Evolutionary conservation across 2,329 filamentous ascomycete species (phyloP), one percentile per base, ranked within the genome.

Genomic region (Cytospora piceae): DNA sequence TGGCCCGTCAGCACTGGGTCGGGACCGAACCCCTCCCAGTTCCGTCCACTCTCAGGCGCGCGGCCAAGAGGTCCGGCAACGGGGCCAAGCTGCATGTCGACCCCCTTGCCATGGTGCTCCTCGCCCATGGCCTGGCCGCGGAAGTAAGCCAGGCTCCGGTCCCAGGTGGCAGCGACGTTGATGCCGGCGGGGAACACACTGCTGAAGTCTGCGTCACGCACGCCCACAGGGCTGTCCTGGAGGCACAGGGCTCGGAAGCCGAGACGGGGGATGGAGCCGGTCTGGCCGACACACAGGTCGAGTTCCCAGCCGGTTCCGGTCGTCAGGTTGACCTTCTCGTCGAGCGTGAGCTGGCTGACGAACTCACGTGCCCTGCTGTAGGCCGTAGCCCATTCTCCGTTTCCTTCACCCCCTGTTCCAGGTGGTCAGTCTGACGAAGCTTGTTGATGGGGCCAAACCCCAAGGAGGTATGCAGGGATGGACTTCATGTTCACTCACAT

Each of bases 271-370:
- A 88, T 80, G 17, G 84, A 79, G 4, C 75, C 75, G 9, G 75
- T 76, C 49, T 74, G 75, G 20, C 78, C 77, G 5, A 77, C 74
- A 63, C 77, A 79, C n/a, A 71, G 61, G 51, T 77, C 73, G 1
- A 73, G 72, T 62, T 77, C 70, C 70, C 77, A 90, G 73, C 90
- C 90, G 58, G 86, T 85, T 70, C 90, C 90, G 7, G 89, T 92
- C 5, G 90, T 92, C 68, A 93, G 75, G 73, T 93, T 92, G 73
- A 92, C 88, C 76, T 93, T 93, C 76, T 93, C 90, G 6, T 85
- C 78, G 59, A 92, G 78, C 2, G 90, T 92, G 73, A 93, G 79
- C 70, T 87, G 82, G 37, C 83, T 82, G 24, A 93, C 89, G 68
- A 92, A 90, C 9, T 83, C 83, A 53, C 83, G 81, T 0, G 90